Evolutionary conservation across 129 eudicot genomes (phyloP).

Genomic region (Chrysanthemum makinoi): DNA sequence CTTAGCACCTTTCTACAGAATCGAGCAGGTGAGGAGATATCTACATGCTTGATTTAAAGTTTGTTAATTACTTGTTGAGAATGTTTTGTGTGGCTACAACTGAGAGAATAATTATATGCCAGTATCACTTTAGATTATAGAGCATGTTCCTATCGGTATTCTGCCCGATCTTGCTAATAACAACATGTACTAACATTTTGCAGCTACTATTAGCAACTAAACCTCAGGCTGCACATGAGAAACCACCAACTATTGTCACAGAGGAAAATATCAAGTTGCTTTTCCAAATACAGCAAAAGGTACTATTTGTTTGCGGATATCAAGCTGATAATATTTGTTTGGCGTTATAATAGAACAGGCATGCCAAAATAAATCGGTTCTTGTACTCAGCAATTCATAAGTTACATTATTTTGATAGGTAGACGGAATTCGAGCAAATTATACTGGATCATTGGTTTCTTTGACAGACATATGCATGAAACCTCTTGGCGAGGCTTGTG

Average conservation of each 20-base stretch:
- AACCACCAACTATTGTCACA: conserved; percentile 73
- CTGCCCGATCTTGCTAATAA: background rate
- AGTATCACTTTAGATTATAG: too few relatives aligned
- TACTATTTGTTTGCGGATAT: conserved; percentile 23
- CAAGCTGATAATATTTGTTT: background rate
- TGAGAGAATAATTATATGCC: too few relatives aligned
- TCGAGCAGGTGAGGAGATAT: conserved; percentile 73
- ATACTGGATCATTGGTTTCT: conserved; percentile 75
- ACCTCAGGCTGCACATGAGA: conserved; percentile 53
- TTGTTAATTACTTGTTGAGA: background rate
- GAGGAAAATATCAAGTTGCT: conserved; percentile 81
- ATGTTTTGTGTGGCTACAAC: background rate
- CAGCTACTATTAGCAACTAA: conserved; percentile 91
- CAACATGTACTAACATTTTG: conserved; percentile 19
- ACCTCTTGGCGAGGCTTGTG: conserved; percentile 95
- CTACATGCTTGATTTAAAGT: background rate
- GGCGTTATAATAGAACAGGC: background rate
- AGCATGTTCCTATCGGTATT: too few relatives aligned
- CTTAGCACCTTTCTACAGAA: conserved; percentile 93
- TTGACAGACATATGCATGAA: conserved; percentile 92
- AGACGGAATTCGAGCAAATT: conserved; percentile 79
- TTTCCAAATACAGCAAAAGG: conserved; percentile 93
- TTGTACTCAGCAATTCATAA: conserved; percentile 14
- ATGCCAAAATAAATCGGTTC: background rate
- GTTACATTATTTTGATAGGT: conserved; percentile 44